These are phyloP conservation scores for Coemansia asiatica DNA, from an alignment of 192 early-diverging fungal genomes.

Conservation along the genomic window DNA sequence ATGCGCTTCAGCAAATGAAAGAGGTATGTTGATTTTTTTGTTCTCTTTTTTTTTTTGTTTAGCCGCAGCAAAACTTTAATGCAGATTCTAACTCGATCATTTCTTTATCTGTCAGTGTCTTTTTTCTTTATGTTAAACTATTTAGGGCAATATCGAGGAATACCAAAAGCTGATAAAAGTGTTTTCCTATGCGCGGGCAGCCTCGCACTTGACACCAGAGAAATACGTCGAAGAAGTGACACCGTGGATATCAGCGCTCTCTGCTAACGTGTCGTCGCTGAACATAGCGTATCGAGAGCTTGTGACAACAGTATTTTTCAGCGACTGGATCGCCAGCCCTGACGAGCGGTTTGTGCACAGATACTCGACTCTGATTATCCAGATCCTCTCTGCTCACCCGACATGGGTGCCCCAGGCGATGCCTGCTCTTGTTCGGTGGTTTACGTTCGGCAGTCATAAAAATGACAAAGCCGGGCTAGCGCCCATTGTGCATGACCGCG, in stretches of 20 bases:
- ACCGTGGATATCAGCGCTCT: constrained; percentile 38
- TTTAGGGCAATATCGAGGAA: constrained; percentile 31
- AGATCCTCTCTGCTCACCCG: constrained; percentile 41
- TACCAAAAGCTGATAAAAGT: constrained; percentile 43
- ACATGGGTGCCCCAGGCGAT: constrained; percentile 41
- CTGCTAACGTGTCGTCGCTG: constrained; percentile 35
- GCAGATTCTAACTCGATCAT: too few species aligned
- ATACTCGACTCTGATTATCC: constrained; percentile 37
- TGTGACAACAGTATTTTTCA: constrained; percentile 34
- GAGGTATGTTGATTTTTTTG: constrained; percentile 6
- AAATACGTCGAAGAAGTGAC: constrained; percentile 29
- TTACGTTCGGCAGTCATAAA: constrained; percentile 25
- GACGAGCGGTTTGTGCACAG: constrained; percentile 40
- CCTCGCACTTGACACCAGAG: constrained; percentile 9
- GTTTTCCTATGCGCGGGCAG: constrained; percentile 29
- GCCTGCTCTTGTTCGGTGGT: constrained; percentile 38
- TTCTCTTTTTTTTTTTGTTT: background rate
- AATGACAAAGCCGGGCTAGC: constrained; percentile 8
- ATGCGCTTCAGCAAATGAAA: constrained; percentile 41
- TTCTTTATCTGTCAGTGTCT: too few species aligned
- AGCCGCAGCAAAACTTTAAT: too few species aligned
- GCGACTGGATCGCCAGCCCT: constrained; percentile 29
- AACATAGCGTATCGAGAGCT: constrained; percentile 30
- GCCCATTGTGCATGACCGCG: constrained; percentile 20
- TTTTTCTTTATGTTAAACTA: too few species aligned